A percentile compares a stretch with the other conserved stretches of the same genome.
phyloP scores from a whole-genome alignment of 352 stramenopile genomes.

The Phytopythium ostracodes region DNA sequence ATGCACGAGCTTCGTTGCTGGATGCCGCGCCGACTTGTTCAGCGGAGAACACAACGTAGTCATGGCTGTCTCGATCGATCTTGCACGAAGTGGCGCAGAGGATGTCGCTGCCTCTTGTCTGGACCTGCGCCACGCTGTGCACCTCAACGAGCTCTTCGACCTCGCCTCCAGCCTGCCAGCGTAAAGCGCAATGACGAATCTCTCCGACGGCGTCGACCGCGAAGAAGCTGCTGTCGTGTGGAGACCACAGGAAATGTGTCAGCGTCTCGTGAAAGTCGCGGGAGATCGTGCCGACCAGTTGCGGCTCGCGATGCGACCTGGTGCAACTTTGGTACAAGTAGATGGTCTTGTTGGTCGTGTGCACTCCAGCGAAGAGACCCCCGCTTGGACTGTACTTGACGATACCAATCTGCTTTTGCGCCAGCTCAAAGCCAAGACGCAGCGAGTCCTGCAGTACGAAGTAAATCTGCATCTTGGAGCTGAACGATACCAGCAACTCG shows the following conservation, averaged over 20 bases:
- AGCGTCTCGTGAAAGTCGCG: slow-evolving; percentile 40
- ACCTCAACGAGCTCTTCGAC: slow-evolving; percentile 37
- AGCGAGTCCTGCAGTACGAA: slow-evolving; percentile 60
- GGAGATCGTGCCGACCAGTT: slow-evolving; percentile 37
- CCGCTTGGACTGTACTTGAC: slow-evolving; percentile 62
- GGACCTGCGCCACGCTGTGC: slow-evolving; percentile 20
- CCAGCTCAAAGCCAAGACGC: slow-evolving; percentile 56
- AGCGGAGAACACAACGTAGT: slow-evolving; percentile 49
- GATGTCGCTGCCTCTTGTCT: slow-evolving; percentile 18
- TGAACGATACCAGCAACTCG: slow-evolving; percentile 50
- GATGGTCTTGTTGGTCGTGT: slow-evolving; percentile 34
- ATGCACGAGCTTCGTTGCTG: not conserved
- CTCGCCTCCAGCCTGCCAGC: slow-evolving; percentile 27
- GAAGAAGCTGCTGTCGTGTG: slow-evolving; percentile 54
- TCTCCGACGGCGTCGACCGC: slow-evolving; percentile 23
- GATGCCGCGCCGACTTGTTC: slow-evolving; percentile 19
- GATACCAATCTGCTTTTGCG: slow-evolving; percentile 54
- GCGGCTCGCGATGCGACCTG: slow-evolving; percentile 37
- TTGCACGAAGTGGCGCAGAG: slow-evolving; percentile 22
- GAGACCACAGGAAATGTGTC: slow-evolving; percentile 33
- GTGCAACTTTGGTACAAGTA: slow-evolving; percentile 49
- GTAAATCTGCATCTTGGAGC: slow-evolving; percentile 54
- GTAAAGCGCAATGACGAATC: slow-evolving; percentile 38
- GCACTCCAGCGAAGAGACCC: slow-evolving; percentile 37
- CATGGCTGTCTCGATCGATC: slow-evolving; percentile 40